Conservation (phyloP, 78 protist species). For the Salpingoeca rosetta region DNA sequence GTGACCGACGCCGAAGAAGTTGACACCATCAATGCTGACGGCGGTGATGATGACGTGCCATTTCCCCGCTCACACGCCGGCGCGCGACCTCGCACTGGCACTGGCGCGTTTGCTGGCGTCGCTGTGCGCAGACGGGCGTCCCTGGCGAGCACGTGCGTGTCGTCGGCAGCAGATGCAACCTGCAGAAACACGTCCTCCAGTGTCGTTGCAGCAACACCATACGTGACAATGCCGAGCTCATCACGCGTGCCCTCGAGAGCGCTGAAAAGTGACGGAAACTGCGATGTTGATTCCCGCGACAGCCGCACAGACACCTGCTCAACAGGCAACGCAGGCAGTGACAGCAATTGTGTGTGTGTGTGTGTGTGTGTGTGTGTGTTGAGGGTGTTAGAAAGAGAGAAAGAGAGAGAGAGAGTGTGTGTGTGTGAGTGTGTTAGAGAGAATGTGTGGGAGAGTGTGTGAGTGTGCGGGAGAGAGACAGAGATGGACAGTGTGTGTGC, state of each 20-base stretch:
- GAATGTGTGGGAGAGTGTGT: no score
- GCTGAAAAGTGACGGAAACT: background rate
- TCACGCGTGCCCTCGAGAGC: background rate
- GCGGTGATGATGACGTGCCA: no score
- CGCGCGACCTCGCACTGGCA: no score
- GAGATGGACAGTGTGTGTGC: no score
- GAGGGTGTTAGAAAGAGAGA: background rate
- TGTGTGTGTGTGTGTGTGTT: background rate
- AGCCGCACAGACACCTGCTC: background rate
- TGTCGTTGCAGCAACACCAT: background rate
- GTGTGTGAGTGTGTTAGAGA: no score
- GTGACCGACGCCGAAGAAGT: no score
- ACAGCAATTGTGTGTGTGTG: background rate
- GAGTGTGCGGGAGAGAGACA: background rate
- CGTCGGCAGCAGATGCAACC: background rate
- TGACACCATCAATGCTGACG: no score
- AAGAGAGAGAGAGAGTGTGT: background rate
- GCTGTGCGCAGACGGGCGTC: background rate
- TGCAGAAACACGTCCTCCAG: constrained; percentile 9
- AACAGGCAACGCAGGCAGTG: no score
- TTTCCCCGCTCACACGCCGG: no score
- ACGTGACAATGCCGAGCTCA: background rate
- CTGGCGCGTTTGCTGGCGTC: no score
- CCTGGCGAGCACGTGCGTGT: background rate
- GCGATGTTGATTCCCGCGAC: background rate